Base-by-base conservation (phyloP, 495 filamentous ascomycete species). In the Talaromyces trachyspermus region DNA sequence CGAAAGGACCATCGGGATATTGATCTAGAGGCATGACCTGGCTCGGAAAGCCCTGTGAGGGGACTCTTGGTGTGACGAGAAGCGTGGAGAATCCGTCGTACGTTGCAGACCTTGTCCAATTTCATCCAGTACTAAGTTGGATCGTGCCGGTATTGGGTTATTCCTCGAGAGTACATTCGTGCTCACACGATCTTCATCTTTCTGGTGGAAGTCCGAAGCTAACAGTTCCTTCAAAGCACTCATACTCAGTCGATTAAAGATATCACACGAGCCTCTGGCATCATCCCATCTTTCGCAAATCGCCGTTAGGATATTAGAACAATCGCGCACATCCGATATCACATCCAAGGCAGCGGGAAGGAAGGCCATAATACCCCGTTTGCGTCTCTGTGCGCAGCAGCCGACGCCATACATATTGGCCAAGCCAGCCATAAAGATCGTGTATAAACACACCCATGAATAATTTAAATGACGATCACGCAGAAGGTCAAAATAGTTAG, bases 51-150 rank as follows among this genome's bases (percentile, higher is more conserved):
- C 33, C 33, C 33, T 37, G 33, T 17, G 33, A 37, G 19, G 33
- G 33, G 19, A 37, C n/a, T 37, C n/a, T 37, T 17, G n/a, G n/a
- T 37, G 33, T 17, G 33, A 17, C 5, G 33, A 15, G 2, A 50
- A 23, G 9, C 41, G 26, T 14, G 23, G 24, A 47, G 25, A 6
- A 9, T 41, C 49, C 51, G 51, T 27, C 54, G 59, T 58, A 57
- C 54, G 55, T 50, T 55, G 48, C 51, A 27, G 52, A 38, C 47
- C 14, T 23, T 48, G 23, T 18, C 35, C 32, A 57, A 54, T 57
- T 54, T 53, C 58, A 55, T 17, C 23, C 52, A 49, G 46, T 35
- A 46, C 43, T 30, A 27, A 37, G 14, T 9, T 11, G 19, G 2
- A 17, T 2, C 19, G n/a, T 9, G 14, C 14, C n/a, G 7, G 14